Conservation (phyloP, 345 rosid genomes). For the Mallotus nudiflorus region DNA sequence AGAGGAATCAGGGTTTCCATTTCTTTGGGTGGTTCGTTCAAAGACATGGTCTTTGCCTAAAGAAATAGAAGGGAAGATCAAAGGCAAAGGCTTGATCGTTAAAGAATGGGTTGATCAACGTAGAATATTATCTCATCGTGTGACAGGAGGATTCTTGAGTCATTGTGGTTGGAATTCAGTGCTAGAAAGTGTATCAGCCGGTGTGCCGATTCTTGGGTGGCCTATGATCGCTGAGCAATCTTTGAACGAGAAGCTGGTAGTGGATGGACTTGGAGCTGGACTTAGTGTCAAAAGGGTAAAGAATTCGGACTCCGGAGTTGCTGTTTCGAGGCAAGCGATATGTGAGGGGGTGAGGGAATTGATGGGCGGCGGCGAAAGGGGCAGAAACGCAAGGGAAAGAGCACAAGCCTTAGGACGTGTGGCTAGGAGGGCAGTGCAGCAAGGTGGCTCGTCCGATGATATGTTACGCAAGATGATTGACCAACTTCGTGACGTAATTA, state of each 20-base stretch:
- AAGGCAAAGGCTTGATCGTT: slow-evolving; percentile 22
- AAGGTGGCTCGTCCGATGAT: slow-evolving; percentile 19
- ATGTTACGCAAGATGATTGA: slow-evolving; percentile 15
- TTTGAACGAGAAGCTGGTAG: slow-evolving; percentile 22
- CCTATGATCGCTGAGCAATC: slow-evolving; percentile 33
- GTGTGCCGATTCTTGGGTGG: slow-evolving; percentile 28
- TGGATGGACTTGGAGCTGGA: slow-evolving; percentile 31
- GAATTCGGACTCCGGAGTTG: background rate
- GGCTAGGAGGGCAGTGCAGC: slow-evolving; percentile 17
- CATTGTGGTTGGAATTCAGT: slow-evolving; percentile 33
- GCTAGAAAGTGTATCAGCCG: slow-evolving; percentile 16
- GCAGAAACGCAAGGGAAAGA: slow-evolving; percentile 19
- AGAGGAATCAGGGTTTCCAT: slow-evolving; percentile 15
- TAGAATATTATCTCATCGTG: slow-evolving; percentile 8
- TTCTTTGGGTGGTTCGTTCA: slow-evolving; percentile 25
- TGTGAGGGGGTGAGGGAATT: slow-evolving; percentile 26
- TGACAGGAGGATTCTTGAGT: slow-evolving; percentile 27
- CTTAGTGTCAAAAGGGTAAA: background rate
- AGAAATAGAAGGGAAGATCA: slow-evolving; percentile 9
- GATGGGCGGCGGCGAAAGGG: slow-evolving; percentile 25
- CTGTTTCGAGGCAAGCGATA: slow-evolving; percentile 9
- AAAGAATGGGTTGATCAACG: slow-evolving; percentile 35
- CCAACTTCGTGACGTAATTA: slow-evolving; percentile 16
- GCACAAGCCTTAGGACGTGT: slow-evolving; percentile 16
- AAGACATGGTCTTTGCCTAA: slow-evolving; percentile 14